phyloP scores from a whole-genome alignment of 2,329 filamentous ascomycete species.

The Anthostomella pinea region DNA sequence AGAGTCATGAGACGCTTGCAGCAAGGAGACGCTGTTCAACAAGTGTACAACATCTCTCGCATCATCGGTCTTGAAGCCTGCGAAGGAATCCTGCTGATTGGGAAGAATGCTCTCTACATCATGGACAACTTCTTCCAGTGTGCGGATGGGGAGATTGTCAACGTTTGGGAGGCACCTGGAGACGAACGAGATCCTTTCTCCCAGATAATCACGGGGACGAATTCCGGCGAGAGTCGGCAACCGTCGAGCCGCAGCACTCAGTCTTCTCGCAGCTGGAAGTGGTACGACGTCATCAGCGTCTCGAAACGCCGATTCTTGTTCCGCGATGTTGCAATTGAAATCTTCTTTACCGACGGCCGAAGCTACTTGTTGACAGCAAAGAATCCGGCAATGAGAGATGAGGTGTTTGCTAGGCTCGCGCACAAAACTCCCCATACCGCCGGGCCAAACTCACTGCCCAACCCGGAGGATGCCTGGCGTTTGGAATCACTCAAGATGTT shows the following conservation, averaged over 20 bases:
- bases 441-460: constrained; percentile 64
- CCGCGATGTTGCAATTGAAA: constrained; percentile 91
- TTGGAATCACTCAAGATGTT: constrained; percentile 75
- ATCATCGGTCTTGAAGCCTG: constrained; percentile 91
- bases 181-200: constrained; percentile 96
- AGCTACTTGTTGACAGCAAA: constrained; percentile 91
- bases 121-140: constrained; percentile 96
- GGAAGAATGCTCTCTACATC: constrained; percentile 88
- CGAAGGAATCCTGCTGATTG: constrained; percentile 89
- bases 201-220: constrained; percentile 80
- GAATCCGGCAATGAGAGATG: constrained; percentile 70
- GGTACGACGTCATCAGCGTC: constrained; percentile 90
- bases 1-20: constrained; percentile 95
- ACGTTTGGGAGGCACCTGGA: constrained; percentile 86
- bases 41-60: constrained; percentile 91
- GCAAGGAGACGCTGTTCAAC: constrained; percentile 85
- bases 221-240: constrained; percentile 58
- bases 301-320: constrained; percentile 95
- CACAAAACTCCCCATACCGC: constrained; percentile 78
- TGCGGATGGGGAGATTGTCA: constrained; percentile 92
- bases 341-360: constrained; percentile 94
- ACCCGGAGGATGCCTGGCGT: constrained; percentile 87
- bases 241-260: constrained; percentile 63
- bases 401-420: constrained; percentile 73
- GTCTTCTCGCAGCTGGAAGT: constrained; percentile 86